phyloP scores from a whole-genome alignment of 2,329 filamentous ascomycete species.

The Penicillium sp. region DNA sequence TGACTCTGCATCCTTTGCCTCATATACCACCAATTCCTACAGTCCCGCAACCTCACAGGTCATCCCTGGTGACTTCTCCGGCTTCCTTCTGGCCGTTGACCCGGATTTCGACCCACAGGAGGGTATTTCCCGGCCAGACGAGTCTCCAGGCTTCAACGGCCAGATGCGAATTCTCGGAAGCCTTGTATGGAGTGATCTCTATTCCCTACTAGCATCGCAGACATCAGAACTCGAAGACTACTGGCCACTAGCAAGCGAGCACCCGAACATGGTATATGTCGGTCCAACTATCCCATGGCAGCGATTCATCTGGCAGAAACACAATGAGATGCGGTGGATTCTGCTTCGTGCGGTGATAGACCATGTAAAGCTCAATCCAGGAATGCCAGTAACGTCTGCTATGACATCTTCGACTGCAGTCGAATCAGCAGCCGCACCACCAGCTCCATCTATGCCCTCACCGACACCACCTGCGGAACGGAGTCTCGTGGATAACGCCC shows the following conservation, averaged over 20 bases:
- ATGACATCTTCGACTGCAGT: not conserved
- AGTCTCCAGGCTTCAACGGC: constrained; percentile 20
- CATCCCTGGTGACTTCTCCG: constrained; percentile 16
- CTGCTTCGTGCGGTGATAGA: constrained; percentile 7
- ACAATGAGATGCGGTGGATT: constrained; percentile 6
- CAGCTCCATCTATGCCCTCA: not conserved
- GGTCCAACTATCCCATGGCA: constrained; percentile 18
- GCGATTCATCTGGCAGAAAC: constrained; percentile 7
- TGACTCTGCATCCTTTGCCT: constrained; percentile 14
- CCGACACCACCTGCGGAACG: not conserved
- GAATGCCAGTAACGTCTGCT: not conserved
- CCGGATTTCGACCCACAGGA: constrained; percentile 15
- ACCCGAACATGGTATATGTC: constrained; percentile 27
- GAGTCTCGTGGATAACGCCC: not conserved
- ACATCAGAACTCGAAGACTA: constrained; percentile 15
- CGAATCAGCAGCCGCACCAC: not conserved
- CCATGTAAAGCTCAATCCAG: constrained; percentile 2
- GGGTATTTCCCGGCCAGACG: constrained; percentile 12
- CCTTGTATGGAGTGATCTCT: constrained; percentile 30
- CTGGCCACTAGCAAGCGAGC: constrained; percentile 28
- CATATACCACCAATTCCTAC: constrained; percentile 13
- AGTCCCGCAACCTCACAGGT: constrained; percentile 2
- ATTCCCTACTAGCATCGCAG: constrained; percentile 16
- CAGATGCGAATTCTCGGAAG: constrained; percentile 28
- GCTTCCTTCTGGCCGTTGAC: constrained; percentile 25